Evolutionary conservation across 2,329 filamentous ascomycete species (phyloP), one percentile per base, ranked within the genome.

Genomic region (Verticillium nubilum): DNA sequence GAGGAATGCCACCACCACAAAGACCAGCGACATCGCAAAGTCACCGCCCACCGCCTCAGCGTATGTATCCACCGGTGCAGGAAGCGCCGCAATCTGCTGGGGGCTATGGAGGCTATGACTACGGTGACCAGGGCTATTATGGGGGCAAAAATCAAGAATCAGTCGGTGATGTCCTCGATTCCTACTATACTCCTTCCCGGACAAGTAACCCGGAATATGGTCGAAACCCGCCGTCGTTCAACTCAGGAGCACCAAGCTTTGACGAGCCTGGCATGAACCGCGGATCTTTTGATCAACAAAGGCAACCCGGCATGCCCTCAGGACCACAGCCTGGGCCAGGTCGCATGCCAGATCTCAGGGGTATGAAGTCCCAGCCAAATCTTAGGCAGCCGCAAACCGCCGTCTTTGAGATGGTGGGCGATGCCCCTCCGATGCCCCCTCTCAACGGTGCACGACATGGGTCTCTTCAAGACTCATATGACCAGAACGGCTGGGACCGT

Each of bases 331-430:
- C 71, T 59, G 81, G 76, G 61, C 81, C 74, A 58, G 82, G 73
- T 65, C 80, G 76, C 68, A 79, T 74, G 37, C 82, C 80, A 25
- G 80, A 84, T 64, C 71, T 87, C 56, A 83, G 78, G 60, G 81
- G 82, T 61, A 84, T 86, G 17, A 86, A 86, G 64, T 90, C 87
- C 12, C 87, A 90, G 67, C 86, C 87, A 29, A 83, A 89, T 67
- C 73, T 89, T 60, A 79, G 84, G 35, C 80, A 86, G 64, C 80
- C 83, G 3, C 85, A 90, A 66, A 79, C 85, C 2, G 89, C 89
- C 9, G 81, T 90, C 1, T 92, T 92, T 65, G 90, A 92, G 67
- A 88, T 93, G 81, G 86, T 84, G 2, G 81, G 77, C 27, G 86
- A 90, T 65, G 78, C 80, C 23, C 85, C 84, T 25, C 76, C 79